These are phyloP conservation scores for Neofusicoccum parvum DNA, from an alignment of 2,329 filamentous ascomycete species.

Conservation along the genomic window DNA sequence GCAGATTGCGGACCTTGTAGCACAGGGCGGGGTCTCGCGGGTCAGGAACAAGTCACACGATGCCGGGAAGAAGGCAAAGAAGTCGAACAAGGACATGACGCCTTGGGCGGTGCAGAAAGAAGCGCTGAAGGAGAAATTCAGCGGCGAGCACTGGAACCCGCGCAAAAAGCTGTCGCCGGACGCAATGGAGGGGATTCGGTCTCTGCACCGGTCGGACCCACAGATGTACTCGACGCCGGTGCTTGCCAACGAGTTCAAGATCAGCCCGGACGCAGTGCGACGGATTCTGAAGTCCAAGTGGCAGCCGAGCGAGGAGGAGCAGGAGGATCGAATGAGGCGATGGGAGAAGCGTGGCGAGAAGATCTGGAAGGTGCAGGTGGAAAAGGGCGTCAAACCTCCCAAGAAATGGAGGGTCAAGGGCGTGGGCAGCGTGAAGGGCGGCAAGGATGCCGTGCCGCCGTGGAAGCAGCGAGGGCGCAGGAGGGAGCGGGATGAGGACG, in stretches of 20 bases:
- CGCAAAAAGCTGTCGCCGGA: slow-evolving; percentile 88
- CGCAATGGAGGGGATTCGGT: slow-evolving; percentile 84
- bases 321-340: slow-evolving; percentile 44
- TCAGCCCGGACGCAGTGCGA: slow-evolving; percentile 85
- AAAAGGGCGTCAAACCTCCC: slow-evolving; percentile 58
- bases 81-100: slow-evolving; percentile 37
- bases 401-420: slow-evolving; percentile 54
- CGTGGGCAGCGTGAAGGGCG: slow-evolving; percentile 27
- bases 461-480: not conserved
- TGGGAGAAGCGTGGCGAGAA: slow-evolving; percentile 53
- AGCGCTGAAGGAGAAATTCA: slow-evolving; percentile 76
- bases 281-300: slow-evolving; percentile 83
- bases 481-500: not conserved
- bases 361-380: slow-evolving; percentile 52
- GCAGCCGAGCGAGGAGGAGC: slow-evolving; percentile 57
- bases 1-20: too few relatives aligned
- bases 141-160: slow-evolving; percentile 74
- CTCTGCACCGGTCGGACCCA: slow-evolving; percentile 76
- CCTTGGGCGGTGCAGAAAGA: slow-evolving; percentile 77
- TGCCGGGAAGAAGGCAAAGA: not conserved
- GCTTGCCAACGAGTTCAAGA: slow-evolving; percentile 76
- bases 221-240: slow-evolving; percentile 72
- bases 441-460: not conserved
- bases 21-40: too few relatives aligned
- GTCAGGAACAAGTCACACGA: not conserved